Base-by-base conservation (phyloP, 2,329 filamentous ascomycete genomes). In the Fusarium sp. region DNA sequence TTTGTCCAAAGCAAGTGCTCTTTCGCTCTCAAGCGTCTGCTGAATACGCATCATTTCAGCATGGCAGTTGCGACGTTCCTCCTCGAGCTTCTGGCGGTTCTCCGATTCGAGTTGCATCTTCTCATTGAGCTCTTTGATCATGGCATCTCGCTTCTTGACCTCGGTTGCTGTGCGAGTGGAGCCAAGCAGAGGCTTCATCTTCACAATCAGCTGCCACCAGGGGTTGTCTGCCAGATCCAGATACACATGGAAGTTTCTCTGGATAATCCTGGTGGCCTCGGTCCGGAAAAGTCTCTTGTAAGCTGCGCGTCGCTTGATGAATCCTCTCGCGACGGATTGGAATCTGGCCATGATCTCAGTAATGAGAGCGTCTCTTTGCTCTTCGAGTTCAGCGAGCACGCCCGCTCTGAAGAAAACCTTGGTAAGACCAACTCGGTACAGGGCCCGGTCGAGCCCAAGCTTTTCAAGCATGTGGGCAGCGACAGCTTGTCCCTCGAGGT, bases 331-430 rank as follows among this genome's bases (percentile, higher is more conserved):
- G 61, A 97, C 88, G 0, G 95, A 97, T 80, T 99, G 97, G 81
- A 99, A 99, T 35, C 92, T 91, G 43, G 93, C 92, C 90, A 99
- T 95, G 81, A 99, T 98, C 74, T 98, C 93, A 9, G 94, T 93
- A 76, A 99, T 98, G 23, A 99, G 88, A 3, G 94, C 89, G 82
- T 99, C 97, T 66, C 97, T 92, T 82, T 97, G 94, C 83, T 98
- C 97, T 89, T 99, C 97, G 16, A 99, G 88, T 82, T 99, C 97
- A 41, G 97, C 97, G 56, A 99, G 89, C 4, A 99, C 96, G 68
- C 97, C 97, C 50, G 97, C 95, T 72, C 97, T 90, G 88, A 99
- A 99, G 85, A 99, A 99, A 14, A 99, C 96, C 83, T 99, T 99
- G 27, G 95, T 98, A 67, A 98, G 87, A 78, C 97, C 97, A 67